Percentiles rank a stretch among this genome's conserved stretches.
Evolutionary conservation across 257 asterid species (phyloP).

Genomic region (Cinchona pubescens): DNA sequence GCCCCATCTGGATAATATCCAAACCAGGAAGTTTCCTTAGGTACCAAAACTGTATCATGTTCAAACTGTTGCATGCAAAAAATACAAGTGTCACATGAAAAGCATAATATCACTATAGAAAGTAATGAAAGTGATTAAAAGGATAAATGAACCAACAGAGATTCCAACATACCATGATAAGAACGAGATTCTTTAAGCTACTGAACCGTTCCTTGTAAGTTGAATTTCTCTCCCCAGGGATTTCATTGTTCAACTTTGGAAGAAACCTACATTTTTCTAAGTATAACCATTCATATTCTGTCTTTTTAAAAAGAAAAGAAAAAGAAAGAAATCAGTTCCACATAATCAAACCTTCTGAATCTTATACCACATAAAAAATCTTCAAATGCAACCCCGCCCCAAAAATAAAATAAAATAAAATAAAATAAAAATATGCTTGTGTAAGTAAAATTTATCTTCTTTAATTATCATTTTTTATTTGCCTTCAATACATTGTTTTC

Average conservation of each 20-base stretch:
- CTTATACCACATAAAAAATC: not conserved
- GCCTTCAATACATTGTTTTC: not conserved
- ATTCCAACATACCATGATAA: constrained; percentile 62
- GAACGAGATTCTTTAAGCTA: constrained; percentile 77
- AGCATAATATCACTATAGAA: not conserved
- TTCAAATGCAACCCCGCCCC: not conserved
- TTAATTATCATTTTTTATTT: not conserved
- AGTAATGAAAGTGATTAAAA: not conserved
- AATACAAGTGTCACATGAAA: not conserved
- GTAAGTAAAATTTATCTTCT: not conserved
- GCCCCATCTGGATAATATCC: constrained; percentile 93
- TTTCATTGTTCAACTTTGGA: constrained; percentile 89
- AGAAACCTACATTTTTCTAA: constrained; percentile 71
- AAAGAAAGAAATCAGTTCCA: not conserved
- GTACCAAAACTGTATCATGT: constrained; percentile 83
- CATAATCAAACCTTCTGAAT: not conserved
- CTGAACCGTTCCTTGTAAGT: constrained; percentile 79
- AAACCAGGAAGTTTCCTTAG: constrained; percentile 94
- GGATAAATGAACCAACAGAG: constrained; percentile 4
- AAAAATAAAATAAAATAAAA: too few species aligned
- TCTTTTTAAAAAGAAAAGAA: not conserved
- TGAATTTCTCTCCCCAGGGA: constrained; percentile 60
- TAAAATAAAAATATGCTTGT: not conserved
- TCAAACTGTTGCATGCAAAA: constrained; percentile 54
- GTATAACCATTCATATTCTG: constrained; percentile 78